Base-by-base conservation (phyloP, 371 early-diverging fungal species). In the Dichotomocladium elegans region DNA sequence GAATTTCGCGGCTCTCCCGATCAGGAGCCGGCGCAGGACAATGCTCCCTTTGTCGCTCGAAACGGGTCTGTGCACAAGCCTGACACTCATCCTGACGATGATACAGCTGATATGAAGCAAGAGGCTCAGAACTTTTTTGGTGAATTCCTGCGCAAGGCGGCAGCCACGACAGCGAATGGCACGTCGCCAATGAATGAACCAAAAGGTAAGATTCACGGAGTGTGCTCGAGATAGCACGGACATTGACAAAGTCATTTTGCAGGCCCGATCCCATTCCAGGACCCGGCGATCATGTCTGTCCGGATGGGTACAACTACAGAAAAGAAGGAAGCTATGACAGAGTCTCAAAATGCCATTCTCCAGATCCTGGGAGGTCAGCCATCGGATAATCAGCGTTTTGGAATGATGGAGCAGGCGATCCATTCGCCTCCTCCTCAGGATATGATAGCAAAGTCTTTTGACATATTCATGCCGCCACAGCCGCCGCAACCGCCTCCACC, bases 221-320 rank as follows among this genome's bases (percentile, higher is more conserved):
- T 35, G 30, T 28, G 30, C n/a, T n/a, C n/a, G n/a, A n/a, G n/a
- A 45, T 35, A 33, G 34, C 44, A 48, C 14, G 26, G 2, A 11
- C 22, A 7, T 17, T 30, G 46, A 15, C 12, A 4, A 11, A 5
- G 9, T 42, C 7, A 43, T 43, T 43, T 7, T 37, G 17, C 24
- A 45, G 55, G 35, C 43, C 58, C 65, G 9, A 47, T 73, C 24
- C 74, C 80, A 2, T 85, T 85, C 58, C 81, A 83, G 40, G 86
- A 86, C 53, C 87, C 87, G 15, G 87, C 85, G 3, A 85, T 86
- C 29, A 85, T 87, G 85, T 78, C 85, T 1, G 76, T 80, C 26
- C 75, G 77, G 8, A 53, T 82, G 19, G 66, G 70, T 15, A 53
- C 27, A 24, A 47, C n/a, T 51, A 30, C n/a, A 29, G 24, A 30